phyloP scores from a whole-genome alignment of 139 green algal species.

The Dunaliella sp. region DNA sequence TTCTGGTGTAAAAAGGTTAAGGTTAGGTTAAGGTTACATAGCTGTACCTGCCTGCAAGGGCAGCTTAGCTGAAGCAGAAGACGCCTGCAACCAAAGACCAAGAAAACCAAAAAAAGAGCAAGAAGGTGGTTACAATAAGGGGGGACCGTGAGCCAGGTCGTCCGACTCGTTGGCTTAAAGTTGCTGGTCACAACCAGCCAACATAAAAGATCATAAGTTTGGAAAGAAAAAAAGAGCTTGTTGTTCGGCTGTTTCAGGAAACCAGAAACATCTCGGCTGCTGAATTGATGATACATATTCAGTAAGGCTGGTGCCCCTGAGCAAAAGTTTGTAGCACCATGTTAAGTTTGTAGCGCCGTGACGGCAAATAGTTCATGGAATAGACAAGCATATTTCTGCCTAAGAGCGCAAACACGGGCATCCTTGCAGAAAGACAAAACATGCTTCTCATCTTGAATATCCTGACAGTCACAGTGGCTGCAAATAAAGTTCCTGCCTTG shows the following conservation, averaged over 20 bases:
- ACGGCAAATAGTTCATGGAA: no score
- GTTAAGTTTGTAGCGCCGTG: not conserved
- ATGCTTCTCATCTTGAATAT: not conserved
- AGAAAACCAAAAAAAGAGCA: no score
- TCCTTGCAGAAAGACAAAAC: not conserved
- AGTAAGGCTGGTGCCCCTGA: not conserved
- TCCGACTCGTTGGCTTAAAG: no score
- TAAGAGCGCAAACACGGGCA: not conserved
- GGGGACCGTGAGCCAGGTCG: no score
- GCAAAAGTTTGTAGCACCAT: not conserved
- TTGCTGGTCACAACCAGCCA: not conserved
- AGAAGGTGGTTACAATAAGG: no score
- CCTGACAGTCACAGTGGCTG: not conserved
- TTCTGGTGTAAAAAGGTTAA: no score
- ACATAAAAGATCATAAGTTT: not conserved
- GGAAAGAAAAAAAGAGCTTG: not conserved
- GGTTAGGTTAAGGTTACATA: no score
- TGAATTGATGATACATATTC: not conserved
- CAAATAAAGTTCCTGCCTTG: not conserved
- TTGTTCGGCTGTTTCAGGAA: not conserved
- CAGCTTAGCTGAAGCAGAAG: no score
- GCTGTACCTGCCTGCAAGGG: no score
- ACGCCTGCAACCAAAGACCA: no score
- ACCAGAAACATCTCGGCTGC: not conserved
- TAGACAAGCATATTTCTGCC: no score